Evolutionary conservation across 257 asterid genomes (phyloP).

Genomic region (Asclepias syriaca): DNA sequence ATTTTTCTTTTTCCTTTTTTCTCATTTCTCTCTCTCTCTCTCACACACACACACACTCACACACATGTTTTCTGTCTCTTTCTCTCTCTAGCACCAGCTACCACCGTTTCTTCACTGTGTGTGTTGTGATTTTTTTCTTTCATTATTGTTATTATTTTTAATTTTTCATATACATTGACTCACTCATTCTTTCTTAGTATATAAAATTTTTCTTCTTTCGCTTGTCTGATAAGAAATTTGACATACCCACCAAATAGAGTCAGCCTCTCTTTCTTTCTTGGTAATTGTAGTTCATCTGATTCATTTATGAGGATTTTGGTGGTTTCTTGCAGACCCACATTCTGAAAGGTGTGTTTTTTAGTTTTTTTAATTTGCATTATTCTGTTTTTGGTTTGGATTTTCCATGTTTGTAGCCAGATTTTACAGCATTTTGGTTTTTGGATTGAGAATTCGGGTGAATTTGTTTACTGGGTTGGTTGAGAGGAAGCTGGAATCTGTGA

Average conservation of each 20-base stretch:
- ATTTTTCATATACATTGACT: neutral
- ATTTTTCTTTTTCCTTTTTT: neutral
- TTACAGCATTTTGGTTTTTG: neutral
- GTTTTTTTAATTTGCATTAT: neutral
- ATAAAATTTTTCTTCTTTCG: slow-evolving; percentile 26
- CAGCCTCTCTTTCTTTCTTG: neutral
- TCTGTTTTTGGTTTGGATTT: neutral
- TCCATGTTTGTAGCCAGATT: neutral
- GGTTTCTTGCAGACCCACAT: neutral
- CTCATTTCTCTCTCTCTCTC: slow-evolving; percentile 10
- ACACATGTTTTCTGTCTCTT: slow-evolving; percentile 7
- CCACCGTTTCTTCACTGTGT: slow-evolving; percentile 1
- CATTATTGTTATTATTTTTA: no score
- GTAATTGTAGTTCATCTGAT: slow-evolving; percentile 12
- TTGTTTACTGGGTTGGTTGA: slow-evolving; percentile 12
- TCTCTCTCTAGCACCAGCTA: slow-evolving; percentile 12
- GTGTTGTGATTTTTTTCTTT: neutral
- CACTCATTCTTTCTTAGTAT: neutral
- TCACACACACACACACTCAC: neutral
- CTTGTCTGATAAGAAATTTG: slow-evolving; percentile 23
- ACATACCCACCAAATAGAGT: neutral
- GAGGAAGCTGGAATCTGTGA: slow-evolving; percentile 12
- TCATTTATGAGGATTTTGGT: slow-evolving; percentile 19
- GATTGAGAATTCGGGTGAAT: slow-evolving; percentile 4
- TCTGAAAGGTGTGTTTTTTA: neutral